Base-by-base conservation (phyloP, 225 moss, liverwort and hornwort genomes). In the Climacium dendroides region DNA sequence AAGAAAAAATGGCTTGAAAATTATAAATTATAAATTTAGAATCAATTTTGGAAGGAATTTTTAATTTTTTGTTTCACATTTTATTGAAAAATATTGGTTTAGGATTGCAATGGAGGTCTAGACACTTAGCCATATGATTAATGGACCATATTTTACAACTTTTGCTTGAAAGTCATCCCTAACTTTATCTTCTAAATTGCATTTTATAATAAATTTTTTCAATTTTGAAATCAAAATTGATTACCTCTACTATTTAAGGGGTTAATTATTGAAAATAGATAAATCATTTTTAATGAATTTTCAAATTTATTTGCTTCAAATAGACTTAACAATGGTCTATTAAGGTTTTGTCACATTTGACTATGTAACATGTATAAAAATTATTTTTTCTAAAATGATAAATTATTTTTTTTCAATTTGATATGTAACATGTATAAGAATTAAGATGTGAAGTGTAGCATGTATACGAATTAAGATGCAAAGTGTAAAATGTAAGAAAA, bases 101-200 rank as follows among this genome's bases (percentile, higher is more conserved):
- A n/a, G 10, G 28, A 41, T 2, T 54, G 23, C 15, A 15, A 35
- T 53, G 11, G 3, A 53, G 5, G 53, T 35, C 9, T 22, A 53
- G 3, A 0, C 0, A 0, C 2, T 47, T 8, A 5, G 1, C n/a
- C n/a, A 10, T 13, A 34, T 74, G 8, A 18, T 52, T 5, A 13
- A 5, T 34, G 0, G 9, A 52, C 52, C 23, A 34, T 52, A 35
- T 5, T 74, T 19, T 11, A 19, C 4, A 48, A 74, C 11, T 74
- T 32, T 48, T 19, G 2, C 48, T 30, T 48, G 11, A 47, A 7
- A 48, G 6, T 74, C 7, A 50, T 12, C 1, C 0, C 2, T 7
- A 34, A 13, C 1, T 32, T 32, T 32, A 0, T 50, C 5, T 12
- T 74, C 12, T 74, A 50, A 30, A 13, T 19, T 32, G 1, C 7